Evolutionary conservation across 495 filamentous ascomycete genomes (phyloP).

Genomic region (Amphirosellinia nigrospora): DNA sequence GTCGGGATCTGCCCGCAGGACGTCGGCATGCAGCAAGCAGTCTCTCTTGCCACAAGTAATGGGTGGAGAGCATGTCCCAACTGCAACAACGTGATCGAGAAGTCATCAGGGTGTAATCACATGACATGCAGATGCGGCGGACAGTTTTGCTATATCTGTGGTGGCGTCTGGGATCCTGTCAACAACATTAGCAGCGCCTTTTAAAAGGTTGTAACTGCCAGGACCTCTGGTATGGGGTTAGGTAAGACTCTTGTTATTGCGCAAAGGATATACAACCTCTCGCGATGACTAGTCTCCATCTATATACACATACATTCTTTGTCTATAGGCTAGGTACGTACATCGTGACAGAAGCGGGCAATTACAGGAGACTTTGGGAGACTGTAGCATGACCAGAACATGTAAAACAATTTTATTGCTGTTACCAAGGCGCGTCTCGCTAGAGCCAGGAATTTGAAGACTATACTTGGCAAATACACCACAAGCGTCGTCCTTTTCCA

Average conservation of each 20-base stretch:
- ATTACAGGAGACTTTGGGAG: neutral
- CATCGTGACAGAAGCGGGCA: too few relatives aligned
- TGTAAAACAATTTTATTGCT: neutral
- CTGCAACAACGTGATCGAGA: slow-evolving; percentile 11
- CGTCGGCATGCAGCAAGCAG: neutral
- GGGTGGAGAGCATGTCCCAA: neutral
- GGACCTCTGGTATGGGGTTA: too few relatives aligned
- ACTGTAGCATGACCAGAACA: neutral
- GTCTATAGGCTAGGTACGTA: too few relatives aligned
- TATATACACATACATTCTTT: too few relatives aligned
- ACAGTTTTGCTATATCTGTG: slow-evolving; percentile 10
- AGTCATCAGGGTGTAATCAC: slow-evolving; percentile 2
- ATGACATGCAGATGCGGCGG: slow-evolving; percentile 14
- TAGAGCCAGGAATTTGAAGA: neutral
- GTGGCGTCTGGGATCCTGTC: slow-evolving; percentile 4
- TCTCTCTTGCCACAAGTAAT: slow-evolving; percentile 3
- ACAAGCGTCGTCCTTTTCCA: neutral
- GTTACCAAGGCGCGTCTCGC: neutral
- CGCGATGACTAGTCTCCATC: too few relatives aligned
- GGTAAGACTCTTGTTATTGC: too few relatives aligned
- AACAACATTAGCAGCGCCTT: neutral
- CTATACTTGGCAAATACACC: neutral
- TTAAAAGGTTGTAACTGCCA: neutral
- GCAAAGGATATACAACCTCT: too few relatives aligned
- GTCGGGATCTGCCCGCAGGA: slow-evolving; percentile 7